These are phyloP conservation scores for Reutealis trisperma DNA, from an alignment of 345 rosid species.

Conservation along the genomic window DNA sequence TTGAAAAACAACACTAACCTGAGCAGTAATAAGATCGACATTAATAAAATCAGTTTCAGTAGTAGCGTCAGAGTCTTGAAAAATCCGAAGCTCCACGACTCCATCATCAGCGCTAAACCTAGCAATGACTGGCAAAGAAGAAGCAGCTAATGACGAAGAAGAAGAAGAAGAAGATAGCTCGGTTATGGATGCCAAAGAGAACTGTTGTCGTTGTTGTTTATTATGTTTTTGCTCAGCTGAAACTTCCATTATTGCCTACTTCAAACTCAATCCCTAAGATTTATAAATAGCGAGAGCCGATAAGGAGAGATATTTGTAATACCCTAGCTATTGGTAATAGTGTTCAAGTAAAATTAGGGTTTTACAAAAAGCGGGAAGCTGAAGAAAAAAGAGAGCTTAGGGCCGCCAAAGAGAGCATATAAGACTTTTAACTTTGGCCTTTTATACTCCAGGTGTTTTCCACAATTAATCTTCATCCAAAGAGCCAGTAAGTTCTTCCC, in stretches of 20 bases:
- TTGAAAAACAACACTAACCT: conserved; percentile 41
- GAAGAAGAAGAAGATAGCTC: conserved; percentile 50
- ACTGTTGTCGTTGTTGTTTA: conserved; percentile 38
- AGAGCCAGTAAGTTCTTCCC: not conserved
- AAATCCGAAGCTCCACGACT: conserved; percentile 58
- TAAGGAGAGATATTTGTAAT: not conserved
- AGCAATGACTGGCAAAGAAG: conserved; percentile 49
- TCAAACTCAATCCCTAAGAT: not conserved
- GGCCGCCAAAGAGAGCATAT: not conserved
- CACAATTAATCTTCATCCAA: not conserved
- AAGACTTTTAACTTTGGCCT: not conserved
- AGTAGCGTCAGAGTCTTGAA: conserved; percentile 37
- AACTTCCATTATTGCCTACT: conserved; percentile 26
- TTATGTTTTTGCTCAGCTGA: conserved; percentile 23
- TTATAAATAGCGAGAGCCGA: too few species aligned
- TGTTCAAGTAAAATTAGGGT: conserved; percentile 22
- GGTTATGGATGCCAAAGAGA: conserved; percentile 54
- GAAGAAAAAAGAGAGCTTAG: not conserved
- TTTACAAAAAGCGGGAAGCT: conserved; percentile 20
- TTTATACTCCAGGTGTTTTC: conserved; percentile 2
- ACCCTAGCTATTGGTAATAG: not conserved
- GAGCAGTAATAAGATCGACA: conserved; percentile 51
- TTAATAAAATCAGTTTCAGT: conserved; percentile 29
- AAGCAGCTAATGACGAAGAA: conserved; percentile 30
- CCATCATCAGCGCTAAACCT: conserved; percentile 54